These are phyloP conservation scores for Pythium volutum DNA, from an alignment of 352 stramenopile genomes.

Conservation along the genomic window DNA sequence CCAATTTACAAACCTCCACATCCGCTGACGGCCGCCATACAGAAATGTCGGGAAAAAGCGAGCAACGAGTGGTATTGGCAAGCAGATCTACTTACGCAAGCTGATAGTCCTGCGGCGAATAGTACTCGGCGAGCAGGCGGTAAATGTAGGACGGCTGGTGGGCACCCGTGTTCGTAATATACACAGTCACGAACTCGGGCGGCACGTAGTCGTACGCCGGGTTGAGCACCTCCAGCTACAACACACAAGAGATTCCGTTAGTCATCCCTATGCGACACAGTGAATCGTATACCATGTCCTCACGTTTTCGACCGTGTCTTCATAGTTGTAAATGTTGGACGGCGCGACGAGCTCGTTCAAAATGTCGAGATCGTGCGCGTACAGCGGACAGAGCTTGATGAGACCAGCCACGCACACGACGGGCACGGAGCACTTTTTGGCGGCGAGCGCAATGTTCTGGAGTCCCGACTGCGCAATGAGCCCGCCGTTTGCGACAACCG, in stretches of 20 bases:
- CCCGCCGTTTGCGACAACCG: conserved; percentile 97
- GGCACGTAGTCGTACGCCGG: conserved; percentile 98
- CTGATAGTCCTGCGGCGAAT: conserved; percentile 96
- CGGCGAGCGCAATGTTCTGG: conserved; percentile 95
- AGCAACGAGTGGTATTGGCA: neutral
- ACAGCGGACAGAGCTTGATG: conserved; percentile 98
- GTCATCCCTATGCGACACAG: too few relatives aligned
- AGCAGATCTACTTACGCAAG: conserved; percentile 41
- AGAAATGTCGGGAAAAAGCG: neutral
- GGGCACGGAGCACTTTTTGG: conserved; percentile 95
- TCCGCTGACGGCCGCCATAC: too few relatives aligned
- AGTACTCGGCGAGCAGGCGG: conserved; percentile 97
- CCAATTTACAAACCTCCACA: too few relatives aligned
- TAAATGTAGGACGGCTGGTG: conserved; percentile 99
- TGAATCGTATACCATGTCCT: too few relatives aligned
- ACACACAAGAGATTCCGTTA: neutral
- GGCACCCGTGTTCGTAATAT: conserved; percentile 98
- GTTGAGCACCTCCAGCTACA: conserved; percentile 94
- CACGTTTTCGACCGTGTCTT: conserved; percentile 87
- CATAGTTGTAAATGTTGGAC: conserved; percentile 87
- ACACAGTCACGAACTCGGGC: conserved; percentile 96
- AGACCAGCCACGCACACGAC: conserved; percentile 96
- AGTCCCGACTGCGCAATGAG: conserved; percentile 94
- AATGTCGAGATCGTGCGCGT: conserved; percentile 97
- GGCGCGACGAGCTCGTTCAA: conserved; percentile 90